phyloP scores from a whole-genome alignment of 169 alveolate genomes.

The Prorocentrum cordatum region DNA sequence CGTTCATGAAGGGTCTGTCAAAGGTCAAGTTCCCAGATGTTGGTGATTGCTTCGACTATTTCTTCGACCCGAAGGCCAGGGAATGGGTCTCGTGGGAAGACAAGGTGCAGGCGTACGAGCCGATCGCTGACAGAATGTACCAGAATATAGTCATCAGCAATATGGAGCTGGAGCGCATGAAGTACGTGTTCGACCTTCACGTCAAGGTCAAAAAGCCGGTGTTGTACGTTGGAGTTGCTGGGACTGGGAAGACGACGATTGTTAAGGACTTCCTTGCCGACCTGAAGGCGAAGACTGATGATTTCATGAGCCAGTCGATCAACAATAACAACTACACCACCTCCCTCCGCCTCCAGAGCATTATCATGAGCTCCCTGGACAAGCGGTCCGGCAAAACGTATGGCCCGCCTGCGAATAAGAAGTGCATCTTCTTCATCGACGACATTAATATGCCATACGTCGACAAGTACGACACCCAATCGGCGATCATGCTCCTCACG shows the following conservation, averaged over 20 bases:
- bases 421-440: slow-evolving; percentile 87
- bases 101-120: slow-evolving; percentile 76
- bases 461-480: slow-evolving; percentile 90
- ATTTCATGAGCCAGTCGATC: slow-evolving; percentile 78
- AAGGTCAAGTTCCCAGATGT: slow-evolving; percentile 86
- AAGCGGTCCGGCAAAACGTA: slow-evolving; percentile 86
- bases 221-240: slow-evolving; percentile 75
- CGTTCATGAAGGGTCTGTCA: slow-evolving; percentile 77
- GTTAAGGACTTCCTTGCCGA: slow-evolving; percentile 85
- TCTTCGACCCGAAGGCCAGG: slow-evolving; percentile 79
- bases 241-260: slow-evolving; percentile 88
- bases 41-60: slow-evolving; percentile 87
- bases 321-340: slow-evolving; percentile 88
- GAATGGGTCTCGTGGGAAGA: slow-evolving; percentile 81
- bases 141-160: slow-evolving; percentile 75
- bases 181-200: slow-evolving; percentile 81
- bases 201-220: slow-evolving; percentile 82
- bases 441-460: slow-evolving; percentile 91
- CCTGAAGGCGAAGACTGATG: slow-evolving; percentile 71
- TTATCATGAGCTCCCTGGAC: slow-evolving; percentile 79
- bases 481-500: slow-evolving; percentile 85
- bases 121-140: slow-evolving; percentile 75
- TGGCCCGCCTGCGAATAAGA: slow-evolving; percentile 90
- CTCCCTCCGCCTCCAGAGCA: slow-evolving; percentile 80
- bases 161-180: slow-evolving; percentile 72